Conservation (phyloP, 371 early-diverging fungal genomes). For the Choanephora cucurbitarum region DNA sequence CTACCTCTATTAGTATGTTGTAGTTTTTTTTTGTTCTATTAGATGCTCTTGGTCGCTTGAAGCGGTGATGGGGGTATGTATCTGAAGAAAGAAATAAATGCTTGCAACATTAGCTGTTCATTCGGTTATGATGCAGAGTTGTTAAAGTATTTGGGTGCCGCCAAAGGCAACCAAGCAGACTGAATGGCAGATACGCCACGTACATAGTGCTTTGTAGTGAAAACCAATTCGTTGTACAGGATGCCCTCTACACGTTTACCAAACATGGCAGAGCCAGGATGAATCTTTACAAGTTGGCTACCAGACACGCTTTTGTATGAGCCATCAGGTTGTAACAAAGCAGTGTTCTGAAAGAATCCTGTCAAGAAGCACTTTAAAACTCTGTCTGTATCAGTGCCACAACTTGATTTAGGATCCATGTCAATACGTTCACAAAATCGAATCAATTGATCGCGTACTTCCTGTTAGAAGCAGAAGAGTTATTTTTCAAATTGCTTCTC, state of each 20-base stretch:
- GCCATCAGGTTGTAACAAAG: constrained; percentile 87
- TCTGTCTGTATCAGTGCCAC: constrained; percentile 71
- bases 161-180: constrained; percentile 79
- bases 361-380: constrained; percentile 84
- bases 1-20: too few species aligned
- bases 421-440: constrained; percentile 72
- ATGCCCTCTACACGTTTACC: constrained; percentile 76
- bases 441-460: constrained; percentile 85
- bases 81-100: too few species aligned
- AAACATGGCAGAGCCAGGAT: constrained; percentile 88
- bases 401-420: constrained; percentile 64
- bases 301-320: constrained; percentile 82
- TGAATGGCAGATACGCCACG: constrained; percentile 84
- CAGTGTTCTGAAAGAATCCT: constrained; percentile 92
- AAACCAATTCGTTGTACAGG: constrained; percentile 93
- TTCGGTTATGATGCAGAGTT: constrained; percentile 18
- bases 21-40: too few species aligned
- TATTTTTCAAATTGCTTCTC: not conserved
- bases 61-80: too few species aligned
- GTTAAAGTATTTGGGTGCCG: constrained; percentile 82
- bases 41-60: too few species aligned
- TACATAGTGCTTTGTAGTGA: constrained; percentile 88
- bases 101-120: too few species aligned
- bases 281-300: constrained; percentile 76
- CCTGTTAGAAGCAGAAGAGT: constrained; percentile 37